Evolutionary conservation across 140 eudicot species (phyloP), one percentile per base, ranked within the genome.

Genomic region (Bidens hawaiensis): DNA sequence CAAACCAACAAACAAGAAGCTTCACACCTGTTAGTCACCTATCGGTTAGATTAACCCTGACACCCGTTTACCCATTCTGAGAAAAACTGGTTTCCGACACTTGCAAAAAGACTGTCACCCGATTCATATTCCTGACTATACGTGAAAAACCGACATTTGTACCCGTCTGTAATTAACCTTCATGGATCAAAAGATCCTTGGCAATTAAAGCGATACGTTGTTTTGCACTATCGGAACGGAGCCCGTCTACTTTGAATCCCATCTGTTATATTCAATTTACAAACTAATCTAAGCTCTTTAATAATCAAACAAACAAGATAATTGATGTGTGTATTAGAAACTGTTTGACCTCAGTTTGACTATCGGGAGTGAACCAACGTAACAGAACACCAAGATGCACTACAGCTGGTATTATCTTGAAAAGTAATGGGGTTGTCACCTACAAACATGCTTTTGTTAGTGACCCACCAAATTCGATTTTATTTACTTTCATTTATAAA

Each of bases 351-450:
- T 91, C 98, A 15, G 65, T 73, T 72, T 72, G 95, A 70, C 78
- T 84, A 47, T 91, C 98, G 11, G 95, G 89, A 23, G 86, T 66
- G 74, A 91, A 91, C 98, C 98, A 91, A 76, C 98, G 79, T 64
- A 91, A 77, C 62, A 91, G 76, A 67, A 91, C 85, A 23, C 95
- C 90, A 50, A 84, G 91, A 75, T 80, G 94, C 49, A 87, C 86
- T 7, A 90, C 94, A 4, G 83, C 94, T 14, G 97, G 97, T 67
- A 89, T 89, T 36, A 89, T 70, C 84, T 89, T 89, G 79, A 89
- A 89, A 24, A 89, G 88, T 61, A 89, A 76, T n/a, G 98, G 98
- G 48, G 96, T 91, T 21, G 98, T 91, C 78, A 91, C 93, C 98
- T 91, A 80, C 26, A 78, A 14, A 33, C 3, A 13, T 4, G 14